Evolutionary conservation across 495 filamentous ascomycete species (phyloP).

Genomic region (Penicillium bovifimosum): DNA sequence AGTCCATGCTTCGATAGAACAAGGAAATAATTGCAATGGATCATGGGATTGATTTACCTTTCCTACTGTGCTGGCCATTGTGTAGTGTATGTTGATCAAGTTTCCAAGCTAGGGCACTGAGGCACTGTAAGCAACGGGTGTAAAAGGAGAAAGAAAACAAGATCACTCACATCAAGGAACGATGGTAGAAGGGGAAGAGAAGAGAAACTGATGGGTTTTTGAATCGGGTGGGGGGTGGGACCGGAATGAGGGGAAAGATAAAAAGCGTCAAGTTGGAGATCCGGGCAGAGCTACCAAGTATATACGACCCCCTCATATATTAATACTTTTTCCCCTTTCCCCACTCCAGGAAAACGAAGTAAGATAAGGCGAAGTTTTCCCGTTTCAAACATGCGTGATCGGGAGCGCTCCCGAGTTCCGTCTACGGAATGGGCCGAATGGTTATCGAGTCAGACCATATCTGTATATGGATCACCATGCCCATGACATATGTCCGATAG

Average conservation of each 20-base stretch:
- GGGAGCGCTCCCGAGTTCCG: neutral
- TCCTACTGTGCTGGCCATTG: slow-evolving; percentile 51
- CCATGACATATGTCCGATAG: too few relatives aligned
- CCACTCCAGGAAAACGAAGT: neutral
- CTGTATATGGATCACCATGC: too few relatives aligned
- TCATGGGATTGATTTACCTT: slow-evolving; percentile 35
- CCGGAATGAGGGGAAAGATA: slow-evolving; percentile 17
- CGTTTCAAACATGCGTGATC: slow-evolving; percentile 7
- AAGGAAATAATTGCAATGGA: neutral
- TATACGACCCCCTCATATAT: neutral
- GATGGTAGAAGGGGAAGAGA: neutral
- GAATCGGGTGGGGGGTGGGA: slow-evolving; percentile 19
- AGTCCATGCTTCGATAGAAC: too few relatives aligned
- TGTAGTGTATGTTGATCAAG: slow-evolving; percentile 14
- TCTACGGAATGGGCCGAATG: neutral
- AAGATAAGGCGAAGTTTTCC: neutral
- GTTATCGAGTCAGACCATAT: too few relatives aligned
- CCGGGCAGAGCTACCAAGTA: neutral
- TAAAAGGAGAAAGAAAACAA: neutral
- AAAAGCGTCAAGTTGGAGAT: slow-evolving; percentile 7
- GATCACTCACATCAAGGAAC: slow-evolving; percentile 4
- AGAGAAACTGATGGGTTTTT: slow-evolving; percentile 16
- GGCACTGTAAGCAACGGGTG: neutral
- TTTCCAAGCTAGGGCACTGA: neutral
- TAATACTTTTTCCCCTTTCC: neutral